Percentiles rank a stretch among this genome's conserved stretches.
Conservation (phyloP, 208 protist genomes). For the Leishmania arabica region DNA sequence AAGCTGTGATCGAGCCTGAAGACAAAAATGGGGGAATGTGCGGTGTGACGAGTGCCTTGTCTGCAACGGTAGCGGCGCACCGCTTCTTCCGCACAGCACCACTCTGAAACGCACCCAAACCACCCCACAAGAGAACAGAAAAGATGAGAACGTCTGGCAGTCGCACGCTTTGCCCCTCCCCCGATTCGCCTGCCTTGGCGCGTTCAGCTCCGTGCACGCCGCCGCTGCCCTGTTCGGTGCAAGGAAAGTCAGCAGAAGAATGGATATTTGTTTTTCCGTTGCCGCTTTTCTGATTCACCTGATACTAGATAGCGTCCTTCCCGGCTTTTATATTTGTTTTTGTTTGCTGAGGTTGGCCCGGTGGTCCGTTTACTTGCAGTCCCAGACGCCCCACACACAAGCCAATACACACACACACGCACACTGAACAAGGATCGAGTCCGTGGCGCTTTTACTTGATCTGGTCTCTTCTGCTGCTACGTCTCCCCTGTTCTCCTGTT, state of each 20-base stretch:
- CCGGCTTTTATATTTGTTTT: background rate
- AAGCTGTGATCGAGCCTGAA: background rate
- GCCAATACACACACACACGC: background rate
- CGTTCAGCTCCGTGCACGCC: background rate
- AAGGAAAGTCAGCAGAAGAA: background rate
- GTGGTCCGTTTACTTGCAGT: background rate
- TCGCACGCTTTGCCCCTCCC: background rate
- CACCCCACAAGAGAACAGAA: background rate
- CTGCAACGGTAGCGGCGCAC: background rate
- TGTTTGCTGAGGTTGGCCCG: background rate
- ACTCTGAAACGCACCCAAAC: background rate
- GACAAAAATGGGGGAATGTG: background rate
- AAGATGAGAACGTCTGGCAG: background rate
- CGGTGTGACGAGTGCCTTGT: background rate
- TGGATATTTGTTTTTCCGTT: background rate
- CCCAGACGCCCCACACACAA: background rate
- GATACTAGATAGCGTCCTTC: background rate
- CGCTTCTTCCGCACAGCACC: background rate
- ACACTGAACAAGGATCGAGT: background rate
- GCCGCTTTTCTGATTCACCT: background rate
- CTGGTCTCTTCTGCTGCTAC: background rate
- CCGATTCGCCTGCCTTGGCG: background rate
- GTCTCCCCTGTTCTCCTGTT: background rate
- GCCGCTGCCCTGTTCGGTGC: background rate
- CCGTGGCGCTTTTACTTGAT: background rate